Base-by-base conservation (phyloP, 768 basidiomycete genomes). In the Podaxis pistillaris region DNA sequence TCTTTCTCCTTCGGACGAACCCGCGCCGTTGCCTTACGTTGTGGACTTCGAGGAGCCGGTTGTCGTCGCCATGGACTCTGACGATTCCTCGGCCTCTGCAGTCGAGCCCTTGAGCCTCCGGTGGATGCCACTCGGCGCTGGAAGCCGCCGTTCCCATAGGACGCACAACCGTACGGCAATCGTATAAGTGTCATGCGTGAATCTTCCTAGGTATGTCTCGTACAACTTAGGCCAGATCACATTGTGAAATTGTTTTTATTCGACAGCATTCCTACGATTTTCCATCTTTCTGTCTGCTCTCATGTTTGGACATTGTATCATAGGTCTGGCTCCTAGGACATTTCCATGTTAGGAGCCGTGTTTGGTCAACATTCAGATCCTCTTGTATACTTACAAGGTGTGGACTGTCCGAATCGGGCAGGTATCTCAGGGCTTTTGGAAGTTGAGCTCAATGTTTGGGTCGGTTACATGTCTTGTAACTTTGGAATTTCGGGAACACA, bases 11-110 rank as follows among this genome's bases (percentile, higher is more conserved):
- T 68, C 69, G 26, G 70, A 70, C 28, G 63, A 53, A 19, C 56
- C 60, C n/a, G 37, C 62, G 28, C 30, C 65, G 1, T 63, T 62
- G 1, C 70, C 71, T 12, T 72, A 73, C 49, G 63, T 72, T 4
- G 72, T 75, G 9, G 71, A 71, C 12, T 75, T 73, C 47, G 70
- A 71, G 37, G 70, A 64, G 1, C 72, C 74, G 0, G 67, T 75
- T 4, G 67, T 75, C 0, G 64, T 68, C 19, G 50, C 60, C 4
- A 47, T 50, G 22, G 52, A 41, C 11, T n/a, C 28, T 11, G 56
- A 59, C 19, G 63, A 57, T 26, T 26, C 46, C 28, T 28, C 46
- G 15, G 22, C 19, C 8, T 30, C 47, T 17, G 22, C 56, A 6
- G 9, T 19, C 17, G 47, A 56, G 37, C 49, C 65, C 4, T 46